A percentile compares a stretch with the other conserved stretches of the same genome.
These are phyloP conservation scores for Chaetomium sp. DNA, from an alignment of 2,329 filamentous ascomycete species.

Conservation along the genomic window DNA sequence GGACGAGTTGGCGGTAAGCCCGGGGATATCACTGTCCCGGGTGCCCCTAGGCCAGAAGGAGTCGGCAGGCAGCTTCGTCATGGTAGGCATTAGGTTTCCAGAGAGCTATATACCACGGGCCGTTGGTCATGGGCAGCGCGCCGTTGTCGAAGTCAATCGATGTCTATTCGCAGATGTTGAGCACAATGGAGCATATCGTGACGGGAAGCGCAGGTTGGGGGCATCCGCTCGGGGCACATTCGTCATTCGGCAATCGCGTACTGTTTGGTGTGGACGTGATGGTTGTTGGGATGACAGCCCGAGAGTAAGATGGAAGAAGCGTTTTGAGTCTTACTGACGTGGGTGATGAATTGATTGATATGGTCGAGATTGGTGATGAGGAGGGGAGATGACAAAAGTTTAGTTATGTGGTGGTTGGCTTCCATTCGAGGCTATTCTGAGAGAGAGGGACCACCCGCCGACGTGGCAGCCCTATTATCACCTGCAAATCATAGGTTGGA, in stretches of 20 bases:
- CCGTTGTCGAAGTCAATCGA: background rate
- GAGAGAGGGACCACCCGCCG: background rate
- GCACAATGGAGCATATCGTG: background rate
- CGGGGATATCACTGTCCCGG: slow-evolving; percentile 40
- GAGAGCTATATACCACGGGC: background rate
- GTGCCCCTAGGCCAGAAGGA: slow-evolving; percentile 48
- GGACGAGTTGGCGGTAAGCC: slow-evolving; percentile 38
- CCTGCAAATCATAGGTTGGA: too few species aligned
- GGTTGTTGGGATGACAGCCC: background rate
- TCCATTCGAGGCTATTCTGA: background rate
- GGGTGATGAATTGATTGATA: background rate
- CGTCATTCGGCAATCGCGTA: background rate
- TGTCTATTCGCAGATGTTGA: slow-evolving; percentile 5
- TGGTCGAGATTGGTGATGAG: background rate
- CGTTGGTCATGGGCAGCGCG: background rate
- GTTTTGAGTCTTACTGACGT: background rate
- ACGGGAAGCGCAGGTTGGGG: background rate
- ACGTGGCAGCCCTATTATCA: slow-evolving; percentile 7
- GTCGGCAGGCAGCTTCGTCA: slow-evolving; percentile 48
- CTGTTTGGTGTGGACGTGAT: background rate
- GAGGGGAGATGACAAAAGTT: background rate
- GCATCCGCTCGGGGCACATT: background rate
- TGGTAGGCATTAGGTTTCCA: slow-evolving; percentile 33
- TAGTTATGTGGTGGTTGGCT: background rate
- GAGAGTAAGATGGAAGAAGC: background rate